Base-by-base conservation (phyloP, 169 alveolate genomes). In the Plasmodium ovale region DNA sequence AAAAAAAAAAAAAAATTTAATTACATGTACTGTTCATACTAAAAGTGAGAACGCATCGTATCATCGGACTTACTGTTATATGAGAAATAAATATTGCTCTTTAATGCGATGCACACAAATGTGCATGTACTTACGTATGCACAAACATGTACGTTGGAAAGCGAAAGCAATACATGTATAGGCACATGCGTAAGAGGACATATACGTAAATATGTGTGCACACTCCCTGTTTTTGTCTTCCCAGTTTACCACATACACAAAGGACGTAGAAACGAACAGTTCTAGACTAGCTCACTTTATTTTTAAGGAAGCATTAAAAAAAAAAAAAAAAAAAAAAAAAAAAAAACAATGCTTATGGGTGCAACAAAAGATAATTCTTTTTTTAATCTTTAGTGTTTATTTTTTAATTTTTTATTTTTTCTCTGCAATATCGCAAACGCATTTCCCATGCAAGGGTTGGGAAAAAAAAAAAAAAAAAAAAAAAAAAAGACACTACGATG, bases 341-440 rank as follows among this genome's bases (percentile, higher is more conserved):
- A 35, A 49, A 21, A 0, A 65, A 65, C 29, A 37, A 51, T 67
- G 64, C 44, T 16, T 44, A 31, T 39, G 49, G 64, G 79, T n/a
- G 33, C 79, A 44, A 68, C 79, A 68, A 31, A 31, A 68, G 25
- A 68, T 42, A 42, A 16, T 14, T 6, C 16, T 21, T 25, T 68
- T 68, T 42, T 68, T 68, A 4, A n/a, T 68, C 42, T 44, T 3
- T 23, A 2, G 2, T 44, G n/a, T n/a, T 64, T 60, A 60, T 29
- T 60, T 39, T 10, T 29, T 65, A n/a, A n/a, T n/a, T n/a, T n/a
- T n/a, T 31, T 27, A 19, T 21, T 65, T 27, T 65, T 49, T 42
- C 59, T 1, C 16, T 64, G 29, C 73, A 64, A 23, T n/a, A 25
- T 14, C 33, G 33, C 47, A 25, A 62, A 21, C n/a, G n/a, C n/a